Evolutionary conservation across 2,329 filamentous ascomycete genomes (phyloP), one percentile per base, ranked within the genome.

Genomic region (Alternaria arbusti): DNA sequence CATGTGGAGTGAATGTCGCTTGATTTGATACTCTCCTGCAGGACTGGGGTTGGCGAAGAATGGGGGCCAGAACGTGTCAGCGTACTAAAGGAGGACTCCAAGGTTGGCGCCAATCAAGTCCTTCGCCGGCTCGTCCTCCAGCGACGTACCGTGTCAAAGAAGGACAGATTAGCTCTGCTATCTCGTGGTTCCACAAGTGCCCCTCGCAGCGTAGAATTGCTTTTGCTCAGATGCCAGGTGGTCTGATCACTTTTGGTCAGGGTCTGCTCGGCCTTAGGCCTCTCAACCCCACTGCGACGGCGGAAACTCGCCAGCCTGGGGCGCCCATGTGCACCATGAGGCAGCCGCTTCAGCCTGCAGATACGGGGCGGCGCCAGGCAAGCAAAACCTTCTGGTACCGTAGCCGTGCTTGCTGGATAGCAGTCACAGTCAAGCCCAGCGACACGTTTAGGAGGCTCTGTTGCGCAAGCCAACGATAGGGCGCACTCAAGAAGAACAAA

Each of bases 1-100:
- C 59, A 65, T 55, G 49, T 28, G 36, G 44, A 54, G 32, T 45
- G 36, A 45, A 43, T 47, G 45, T 55, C 52, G 32, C 51, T 50
- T 49, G 23, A 46, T 49, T 54, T 40, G 44, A 49, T 50, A 44
- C 32, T 50, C 50, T 60, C 56, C 49, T 52, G 57, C 56, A 54
- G 47, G 64, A 70, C 70, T 59, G 51, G 70, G 69, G 66, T 72
- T 70, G 65, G 69, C 69, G 70, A 72, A 30, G 28, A 28, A 57
- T 62, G 57, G 58, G 65, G 66, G 63, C 69, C 67, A 68, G 69
- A 71, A 59, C 58, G 54, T 22, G 57, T 23, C 46, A 11, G 46
- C 26, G 43, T 23, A n/a, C 44, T 22, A 45, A 52, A 28, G 43
- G 55, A 57, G 23, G 26, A 23, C 20, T 20, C 22, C 51, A 26